Conservation (phyloP, 2,329 filamentous ascomycete species). For the Aspergillus pseudoterreus region DNA sequence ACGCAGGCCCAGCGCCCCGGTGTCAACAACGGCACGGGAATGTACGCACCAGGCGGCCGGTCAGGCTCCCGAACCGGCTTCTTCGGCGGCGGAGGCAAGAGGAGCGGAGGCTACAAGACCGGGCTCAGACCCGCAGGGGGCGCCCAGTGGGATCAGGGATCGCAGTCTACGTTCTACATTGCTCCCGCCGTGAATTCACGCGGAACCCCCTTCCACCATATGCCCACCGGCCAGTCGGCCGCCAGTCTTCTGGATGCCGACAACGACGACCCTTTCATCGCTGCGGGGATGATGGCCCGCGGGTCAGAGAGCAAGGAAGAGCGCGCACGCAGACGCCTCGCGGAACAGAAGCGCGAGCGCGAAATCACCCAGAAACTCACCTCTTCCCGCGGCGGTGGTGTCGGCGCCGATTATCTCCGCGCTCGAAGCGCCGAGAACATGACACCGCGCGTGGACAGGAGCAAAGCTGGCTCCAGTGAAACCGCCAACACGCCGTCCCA, state of each 20-base stretch:
- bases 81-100: constrained; percentile 26
- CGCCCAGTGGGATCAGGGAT: constrained; percentile 37
- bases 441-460: constrained; percentile 3
- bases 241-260: constrained; percentile 41
- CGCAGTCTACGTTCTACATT: constrained; percentile 45
- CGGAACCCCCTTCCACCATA: constrained; percentile 18
- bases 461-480: neutral
- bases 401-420: constrained; percentile 46
- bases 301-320: constrained; percentile 41
- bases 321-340: constrained; percentile 40
- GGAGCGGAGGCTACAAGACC: constrained; percentile 15
- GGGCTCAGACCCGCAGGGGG: constrained; percentile 33
- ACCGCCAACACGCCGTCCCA: constrained; percentile 1
- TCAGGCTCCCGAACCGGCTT: constrained; percentile 43
- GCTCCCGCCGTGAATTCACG: constrained; percentile 29
- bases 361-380: constrained; percentile 43
- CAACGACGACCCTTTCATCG: constrained; percentile 40
- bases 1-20: constrained; percentile 68
- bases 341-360: constrained; percentile 41
- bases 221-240: constrained; percentile 29
- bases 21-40: constrained; percentile 65
- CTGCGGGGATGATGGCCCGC: constrained; percentile 36
- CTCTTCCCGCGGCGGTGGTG: constrained; percentile 27
- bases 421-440: constrained; percentile 26
- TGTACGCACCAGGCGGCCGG: constrained; percentile 40